Evolutionary conservation across 2,329 filamentous ascomycete genomes (phyloP), one percentile per base, ranked within the genome.

Genomic region (Colletotrichum sidae): DNA sequence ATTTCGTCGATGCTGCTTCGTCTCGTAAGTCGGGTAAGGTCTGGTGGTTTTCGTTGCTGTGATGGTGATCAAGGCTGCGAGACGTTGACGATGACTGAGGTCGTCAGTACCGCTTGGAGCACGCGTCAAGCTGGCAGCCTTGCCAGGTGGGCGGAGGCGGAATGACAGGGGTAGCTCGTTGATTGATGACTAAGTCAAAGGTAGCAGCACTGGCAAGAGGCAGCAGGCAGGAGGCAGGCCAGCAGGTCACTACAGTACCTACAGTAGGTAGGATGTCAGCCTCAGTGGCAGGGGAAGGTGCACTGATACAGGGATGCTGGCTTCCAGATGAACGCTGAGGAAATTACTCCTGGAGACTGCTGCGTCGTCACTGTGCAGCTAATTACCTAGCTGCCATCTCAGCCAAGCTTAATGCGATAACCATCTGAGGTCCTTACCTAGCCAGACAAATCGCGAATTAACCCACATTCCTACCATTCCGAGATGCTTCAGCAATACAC

Each of bases 51-150:
- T 66, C 47, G 59, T 63, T 53, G 52, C 52, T 62, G 37, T 53
- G 53, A 57, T 63, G 59, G 47, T 49, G 47, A 42, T 47, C 58
- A 42, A 66, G 59, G 63, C 63, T 66, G 37, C 47, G 47, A 55
- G 25, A 25, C 25, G 25, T 25, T 55, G 60, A 61, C 70, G 72
- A 75, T 73, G 72, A 75, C 70, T 72, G 50, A 61, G 39, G 57
- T 70, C 68, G 15, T 53, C 38, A 4, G 44, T 15, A 10, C 44
- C 15, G 25, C 12, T 38, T 38, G 45, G 41, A 70, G 76, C 74
- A 77, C 77, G 76, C 79, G 79, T 80, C 76, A 76, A 79, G 75
- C 81, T 83, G 81, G 83, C 77, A 84, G 83, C 84, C 84, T 86
- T 85, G 80, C 47, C 60, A 44, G 47, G 52, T 56, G 52, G 45